A percentile compares a stretch with the other conserved stretches of the same genome.
These are phyloP conservation scores for Austroboletus niveus DNA, from an alignment of 1,284 basidiomycete genomes.

Conservation along the genomic window DNA sequence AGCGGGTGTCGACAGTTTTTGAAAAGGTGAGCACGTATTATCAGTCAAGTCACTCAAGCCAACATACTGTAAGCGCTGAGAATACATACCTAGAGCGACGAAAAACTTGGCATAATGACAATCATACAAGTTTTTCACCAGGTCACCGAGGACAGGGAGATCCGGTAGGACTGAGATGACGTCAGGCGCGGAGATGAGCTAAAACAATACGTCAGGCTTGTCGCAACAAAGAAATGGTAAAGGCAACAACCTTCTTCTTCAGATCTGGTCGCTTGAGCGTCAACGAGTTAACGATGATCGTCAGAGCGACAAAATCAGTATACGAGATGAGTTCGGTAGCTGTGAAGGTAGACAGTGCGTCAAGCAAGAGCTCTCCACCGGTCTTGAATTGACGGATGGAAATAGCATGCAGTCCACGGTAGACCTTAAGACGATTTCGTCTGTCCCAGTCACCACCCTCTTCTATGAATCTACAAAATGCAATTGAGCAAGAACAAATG, in stretches of 20 bases:
- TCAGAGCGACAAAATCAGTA: slow-evolving; percentile 88
- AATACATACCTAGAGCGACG: slow-evolving; percentile 53
- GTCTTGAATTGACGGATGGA: slow-evolving; percentile 84
- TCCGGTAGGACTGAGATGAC: slow-evolving; percentile 73
- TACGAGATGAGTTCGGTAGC: slow-evolving; percentile 89
- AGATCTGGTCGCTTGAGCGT: slow-evolving; percentile 83
- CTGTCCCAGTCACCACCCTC: slow-evolving; percentile 99
- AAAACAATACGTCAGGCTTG: slow-evolving; percentile 3
- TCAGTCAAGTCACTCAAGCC: slow-evolving; percentile 6
- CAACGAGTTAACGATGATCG: slow-evolving; percentile 80
- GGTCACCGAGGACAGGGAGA: slow-evolving; percentile 65
- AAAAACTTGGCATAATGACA: slow-evolving; percentile 97
- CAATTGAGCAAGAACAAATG: neutral
- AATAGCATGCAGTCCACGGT: slow-evolving; percentile 83
- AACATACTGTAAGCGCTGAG: neutral
- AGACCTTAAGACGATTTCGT: slow-evolving; percentile 94
- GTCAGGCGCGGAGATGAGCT: slow-evolving; percentile 70
- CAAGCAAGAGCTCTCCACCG: slow-evolving; percentile 77
- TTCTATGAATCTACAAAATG: slow-evolving; percentile 72
- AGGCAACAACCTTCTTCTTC: slow-evolving; percentile 79
- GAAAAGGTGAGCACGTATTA: slow-evolving; percentile 3
- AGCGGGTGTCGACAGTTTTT: slow-evolving; percentile 1
- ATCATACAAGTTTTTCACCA: slow-evolving; percentile 80
- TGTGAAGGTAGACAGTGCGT: slow-evolving; percentile 92
- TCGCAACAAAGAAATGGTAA: neutral